Evolutionary conservation across 73 alveolate species (phyloP), one percentile per base, ranked within the genome.

Genomic region (Blepharisma stoltei): DNA sequence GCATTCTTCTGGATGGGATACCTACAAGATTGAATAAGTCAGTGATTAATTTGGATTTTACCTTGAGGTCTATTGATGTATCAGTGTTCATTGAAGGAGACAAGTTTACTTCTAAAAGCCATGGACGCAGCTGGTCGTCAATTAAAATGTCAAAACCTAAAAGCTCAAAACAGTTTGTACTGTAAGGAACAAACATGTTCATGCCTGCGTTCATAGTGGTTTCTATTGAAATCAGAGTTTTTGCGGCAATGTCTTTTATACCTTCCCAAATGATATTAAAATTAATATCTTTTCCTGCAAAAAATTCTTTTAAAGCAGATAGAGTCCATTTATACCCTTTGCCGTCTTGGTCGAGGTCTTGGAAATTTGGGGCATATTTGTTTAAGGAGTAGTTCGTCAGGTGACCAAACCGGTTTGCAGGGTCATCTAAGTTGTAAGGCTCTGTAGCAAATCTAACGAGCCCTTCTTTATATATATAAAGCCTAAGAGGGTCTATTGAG

Each of bases 311-410:
- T 37, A 84, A 82, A 1, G 92, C 89, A 20, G 88, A 55, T n/a
- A 86, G 49, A 54, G 90, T 88, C 83, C 97, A 90, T 80, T 90
- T 90, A 81, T 81, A 80, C 5, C 97, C 97, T 81, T 81, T 82
- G 78, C 92, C 94, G 54, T 93, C 97, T 78, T 87, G 83, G 54
- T 90, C 81, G 79, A 92, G 92, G 44, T 84, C 77, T 23, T 85
- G 88, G 81, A 87, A 94, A 77, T 94, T 92, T 20, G 86, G 89
- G 67, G 92, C 82, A 38, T 90, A 90, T 79, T 95, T 95, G 84
- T 95, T 95, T 1, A 93, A 89, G 50, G 97, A 77, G 79, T 93
- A 95, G 86, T 95, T 95, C 6, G 99, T 95, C 50, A 95, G 88
- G 73, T 95, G 99, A 43, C 83, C 90, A 78, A 66, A 95, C 20